Percentiles rank a stretch among this genome's conserved stretches.
Conservation (phyloP, 1,139 yeast species). For the Debaryomyces sp. region DNA sequence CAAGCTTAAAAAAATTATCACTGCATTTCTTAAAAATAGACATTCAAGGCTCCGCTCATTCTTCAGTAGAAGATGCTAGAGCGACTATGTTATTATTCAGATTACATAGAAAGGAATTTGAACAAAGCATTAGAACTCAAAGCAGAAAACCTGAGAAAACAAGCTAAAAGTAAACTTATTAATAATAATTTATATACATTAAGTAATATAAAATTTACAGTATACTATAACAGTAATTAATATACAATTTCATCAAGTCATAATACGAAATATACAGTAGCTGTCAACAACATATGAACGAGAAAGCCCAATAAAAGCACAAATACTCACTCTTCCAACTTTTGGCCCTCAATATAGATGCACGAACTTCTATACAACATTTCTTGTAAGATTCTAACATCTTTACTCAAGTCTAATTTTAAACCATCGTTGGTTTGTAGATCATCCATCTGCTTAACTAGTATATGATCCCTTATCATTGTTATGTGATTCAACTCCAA, state of each 20-base stretch:
- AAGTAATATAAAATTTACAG: conserved; percentile 7
- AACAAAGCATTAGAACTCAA: conserved; percentile 24
- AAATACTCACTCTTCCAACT: conserved; percentile 32
- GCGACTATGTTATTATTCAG: conserved; percentile 83
- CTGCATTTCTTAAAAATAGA: conserved; percentile 57
- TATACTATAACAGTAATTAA: neutral
- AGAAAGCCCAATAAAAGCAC: neutral
- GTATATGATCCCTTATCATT: conserved; percentile 19
- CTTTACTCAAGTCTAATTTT: conserved; percentile 18
- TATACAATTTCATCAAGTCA: neutral
- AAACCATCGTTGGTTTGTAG: conserved; percentile 16
- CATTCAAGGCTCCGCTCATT: conserved; percentile 78
- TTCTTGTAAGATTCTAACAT: conserved; percentile 31
- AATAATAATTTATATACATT: neutral
- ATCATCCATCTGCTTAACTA: conserved; percentile 9
- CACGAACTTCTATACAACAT: conserved; percentile 46
- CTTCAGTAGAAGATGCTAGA: conserved; percentile 88
- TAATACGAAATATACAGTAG: neutral
- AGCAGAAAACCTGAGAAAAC: conserved; percentile 1
- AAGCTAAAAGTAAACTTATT: neutral
- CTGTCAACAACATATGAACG: neutral
- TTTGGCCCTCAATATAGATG: conserved; percentile 38
- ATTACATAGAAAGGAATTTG: conserved; percentile 62
- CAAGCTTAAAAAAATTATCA: conserved; percentile 69
- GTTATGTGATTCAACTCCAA: conserved; percentile 17